Conservation (phyloP, 768 basidiomycete genomes). For the Mycena sanguinolenta region DNA sequence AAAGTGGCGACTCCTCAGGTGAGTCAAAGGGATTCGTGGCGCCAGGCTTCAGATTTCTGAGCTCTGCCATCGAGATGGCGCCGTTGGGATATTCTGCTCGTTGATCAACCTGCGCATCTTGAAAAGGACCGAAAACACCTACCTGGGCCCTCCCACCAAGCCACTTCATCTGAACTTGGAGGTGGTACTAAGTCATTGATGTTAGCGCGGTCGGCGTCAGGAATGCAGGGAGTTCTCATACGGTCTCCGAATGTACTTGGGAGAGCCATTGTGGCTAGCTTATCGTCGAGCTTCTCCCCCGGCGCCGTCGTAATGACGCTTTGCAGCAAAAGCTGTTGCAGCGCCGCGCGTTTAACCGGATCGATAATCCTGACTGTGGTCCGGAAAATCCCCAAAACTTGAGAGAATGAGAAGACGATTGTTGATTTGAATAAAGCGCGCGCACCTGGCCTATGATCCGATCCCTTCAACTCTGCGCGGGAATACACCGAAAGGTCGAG, state of each 20-base stretch:
- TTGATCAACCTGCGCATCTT: constrained; percentile 5
- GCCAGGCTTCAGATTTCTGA: constrained; percentile 49
- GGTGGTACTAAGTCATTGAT: constrained; percentile 77
- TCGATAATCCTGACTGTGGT: constrained; percentile 87
- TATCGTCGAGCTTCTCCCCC: constrained; percentile 79
- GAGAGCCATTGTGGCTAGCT: constrained; percentile 70
- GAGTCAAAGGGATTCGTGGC: constrained; percentile 83
- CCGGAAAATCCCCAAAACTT: constrained; percentile 89
- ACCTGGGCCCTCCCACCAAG: constrained; percentile 89
- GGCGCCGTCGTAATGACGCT: constrained; percentile 72
- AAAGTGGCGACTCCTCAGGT: constrained; percentile 71
- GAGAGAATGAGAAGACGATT: constrained; percentile 8
- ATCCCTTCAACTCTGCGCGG: constrained; percentile 87
- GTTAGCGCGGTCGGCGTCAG: constrained; percentile 20
- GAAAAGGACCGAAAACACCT: constrained; percentile 33
- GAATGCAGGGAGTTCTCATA: not conserved
- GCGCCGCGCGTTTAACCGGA: constrained; percentile 73
- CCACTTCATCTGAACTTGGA: constrained; percentile 81
- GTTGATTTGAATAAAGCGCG: not conserved
- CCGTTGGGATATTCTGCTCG: constrained; percentile 70
- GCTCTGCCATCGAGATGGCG: constrained; percentile 59
- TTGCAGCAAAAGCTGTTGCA: constrained; percentile 78
- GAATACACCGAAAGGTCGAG: constrained; percentile 86
- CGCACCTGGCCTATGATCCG: constrained; percentile 94
- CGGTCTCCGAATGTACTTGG: constrained; percentile 56